Evolutionary conservation across 768 basidiomycete genomes (phyloP).

Genomic region (Pisolithus sp.): DNA sequence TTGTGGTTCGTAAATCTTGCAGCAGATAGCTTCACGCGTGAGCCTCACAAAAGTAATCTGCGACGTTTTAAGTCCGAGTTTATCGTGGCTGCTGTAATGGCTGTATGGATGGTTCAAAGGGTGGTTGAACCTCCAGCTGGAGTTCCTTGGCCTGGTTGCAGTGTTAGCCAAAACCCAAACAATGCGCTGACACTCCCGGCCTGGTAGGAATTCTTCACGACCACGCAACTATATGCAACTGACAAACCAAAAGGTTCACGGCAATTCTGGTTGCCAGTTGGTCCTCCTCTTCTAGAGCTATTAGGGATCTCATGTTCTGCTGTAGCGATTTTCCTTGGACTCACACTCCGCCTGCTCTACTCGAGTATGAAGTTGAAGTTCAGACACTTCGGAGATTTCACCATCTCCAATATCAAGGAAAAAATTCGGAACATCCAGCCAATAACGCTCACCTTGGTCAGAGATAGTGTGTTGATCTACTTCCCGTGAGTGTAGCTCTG

Average conservation of each 20-base stretch:
- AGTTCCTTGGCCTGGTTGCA: constrained; percentile 12
- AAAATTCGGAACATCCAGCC: neutral
- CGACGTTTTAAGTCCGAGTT: constrained; percentile 12
- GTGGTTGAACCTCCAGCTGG: constrained; percentile 13
- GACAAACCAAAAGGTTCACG: constrained; percentile 8
- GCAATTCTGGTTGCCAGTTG: constrained; percentile 15
- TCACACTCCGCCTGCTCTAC: neutral
- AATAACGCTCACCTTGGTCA: neutral
- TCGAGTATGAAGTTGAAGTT: neutral
- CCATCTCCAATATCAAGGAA: neutral
- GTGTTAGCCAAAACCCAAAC: constrained; percentile 3
- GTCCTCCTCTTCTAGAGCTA: neutral
- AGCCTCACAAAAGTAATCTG: too few relatives aligned
- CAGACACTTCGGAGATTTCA: neutral
- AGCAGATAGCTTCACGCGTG: neutral
- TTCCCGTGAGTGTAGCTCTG: neutral
- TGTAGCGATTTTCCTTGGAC: neutral
- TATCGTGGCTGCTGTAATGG: constrained; percentile 8
- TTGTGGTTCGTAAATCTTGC: constrained; percentile 10
- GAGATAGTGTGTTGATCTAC: neutral
- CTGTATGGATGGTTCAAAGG: constrained; percentile 7
- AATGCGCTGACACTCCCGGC: constrained; percentile 15
- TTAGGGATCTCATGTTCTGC: neutral
- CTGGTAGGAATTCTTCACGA: constrained; percentile 8
- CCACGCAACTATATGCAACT: neutral